Conservation (phyloP, 495 filamentous ascomycete species). For the Filosporella fistucella region DNA sequence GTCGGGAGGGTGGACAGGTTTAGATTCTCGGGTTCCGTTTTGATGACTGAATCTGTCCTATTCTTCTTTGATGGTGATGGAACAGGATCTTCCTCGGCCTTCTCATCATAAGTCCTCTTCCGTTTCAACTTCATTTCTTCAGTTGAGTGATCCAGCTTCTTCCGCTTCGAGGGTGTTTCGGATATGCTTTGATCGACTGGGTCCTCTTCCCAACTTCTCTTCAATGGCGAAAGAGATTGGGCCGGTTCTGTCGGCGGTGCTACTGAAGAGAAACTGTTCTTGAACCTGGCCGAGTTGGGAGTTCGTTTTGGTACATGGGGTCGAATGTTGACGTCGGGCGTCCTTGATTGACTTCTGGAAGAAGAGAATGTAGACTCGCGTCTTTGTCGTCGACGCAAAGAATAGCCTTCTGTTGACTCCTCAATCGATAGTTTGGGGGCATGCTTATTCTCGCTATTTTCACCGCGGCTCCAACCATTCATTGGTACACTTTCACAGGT, state of each 20-base stretch:
- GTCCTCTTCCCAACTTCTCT: too few species aligned
- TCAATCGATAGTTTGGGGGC: conserved; percentile 24
- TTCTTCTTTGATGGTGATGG: conserved; percentile 5
- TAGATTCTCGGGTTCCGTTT: conserved; percentile 6
- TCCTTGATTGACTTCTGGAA: conserved; percentile 21
- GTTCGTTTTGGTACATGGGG: conserved; percentile 18
- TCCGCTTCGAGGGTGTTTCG: too few species aligned
- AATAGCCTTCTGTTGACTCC: conserved; percentile 13
- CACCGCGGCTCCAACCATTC: conserved; percentile 72
- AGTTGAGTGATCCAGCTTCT: too few species aligned
- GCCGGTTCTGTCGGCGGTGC: too few species aligned
- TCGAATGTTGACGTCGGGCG: conserved; percentile 24
- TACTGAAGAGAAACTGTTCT: too few species aligned
- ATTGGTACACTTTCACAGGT: conserved; percentile 73
- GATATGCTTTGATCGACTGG: too few species aligned
- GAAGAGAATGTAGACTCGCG: conserved; percentile 11
- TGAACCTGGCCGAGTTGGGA: conserved; percentile 17
- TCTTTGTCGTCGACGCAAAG: conserved; percentile 18
- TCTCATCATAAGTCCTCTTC: too few species aligned
- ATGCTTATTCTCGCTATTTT: conserved; percentile 5
- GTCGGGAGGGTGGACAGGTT: conserved; percentile 7
- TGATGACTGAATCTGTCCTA: conserved; percentile 4
- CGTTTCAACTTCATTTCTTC: too few species aligned
- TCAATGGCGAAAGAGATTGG: too few species aligned
- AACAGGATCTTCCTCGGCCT: not conserved